Evolutionary conservation across 352 stramenopile genomes (phyloP).

Genomic region (Globisporangium mamillatum): DNA sequence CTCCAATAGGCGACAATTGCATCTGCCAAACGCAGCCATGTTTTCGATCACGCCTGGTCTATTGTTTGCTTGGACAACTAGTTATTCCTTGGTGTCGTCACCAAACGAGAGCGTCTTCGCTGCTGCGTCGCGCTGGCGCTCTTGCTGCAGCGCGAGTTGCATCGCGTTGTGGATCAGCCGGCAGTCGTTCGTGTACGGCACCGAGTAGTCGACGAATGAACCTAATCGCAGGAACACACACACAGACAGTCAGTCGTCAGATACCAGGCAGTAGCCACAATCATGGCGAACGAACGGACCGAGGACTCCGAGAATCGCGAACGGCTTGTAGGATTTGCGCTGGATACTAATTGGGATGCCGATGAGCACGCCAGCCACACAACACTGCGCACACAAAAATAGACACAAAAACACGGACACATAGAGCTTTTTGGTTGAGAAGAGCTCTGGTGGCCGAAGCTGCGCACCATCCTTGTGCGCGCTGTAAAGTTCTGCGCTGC

Average conservation of each 20-base stretch:
- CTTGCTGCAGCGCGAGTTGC: constrained; percentile 65
- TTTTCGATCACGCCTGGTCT: not conserved
- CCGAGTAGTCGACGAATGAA: constrained; percentile 84
- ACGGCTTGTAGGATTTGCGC: constrained; percentile 75
- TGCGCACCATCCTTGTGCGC: too few species aligned
- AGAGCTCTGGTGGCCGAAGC: not conserved
- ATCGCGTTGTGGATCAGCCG: constrained; percentile 77
- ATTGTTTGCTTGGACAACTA: not conserved
- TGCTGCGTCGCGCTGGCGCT: constrained; percentile 39
- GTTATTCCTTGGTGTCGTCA: constrained; percentile 9
- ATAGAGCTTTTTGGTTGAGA: not conserved
- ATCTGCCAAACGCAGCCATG: not conserved
- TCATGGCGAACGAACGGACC: constrained; percentile 29
- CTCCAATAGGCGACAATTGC: not conserved
- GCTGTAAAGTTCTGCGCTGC: not conserved
- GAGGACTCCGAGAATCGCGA: constrained; percentile 71
- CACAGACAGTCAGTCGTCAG: not conserved
- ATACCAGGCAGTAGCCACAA: too few species aligned
- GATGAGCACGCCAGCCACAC: constrained; percentile 73
- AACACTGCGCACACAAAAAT: constrained; percentile 41
- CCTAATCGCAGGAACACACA: constrained; percentile 28
- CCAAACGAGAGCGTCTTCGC: constrained; percentile 12
- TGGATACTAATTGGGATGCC: constrained; percentile 84
- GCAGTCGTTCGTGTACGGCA: constrained; percentile 80
- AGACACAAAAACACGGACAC: not conserved